Evolutionary conservation across 1,284 basidiomycete genomes (phyloP), one percentile per base, ranked within the genome.

Genomic region (Chalciporus piperatoides): DNA sequence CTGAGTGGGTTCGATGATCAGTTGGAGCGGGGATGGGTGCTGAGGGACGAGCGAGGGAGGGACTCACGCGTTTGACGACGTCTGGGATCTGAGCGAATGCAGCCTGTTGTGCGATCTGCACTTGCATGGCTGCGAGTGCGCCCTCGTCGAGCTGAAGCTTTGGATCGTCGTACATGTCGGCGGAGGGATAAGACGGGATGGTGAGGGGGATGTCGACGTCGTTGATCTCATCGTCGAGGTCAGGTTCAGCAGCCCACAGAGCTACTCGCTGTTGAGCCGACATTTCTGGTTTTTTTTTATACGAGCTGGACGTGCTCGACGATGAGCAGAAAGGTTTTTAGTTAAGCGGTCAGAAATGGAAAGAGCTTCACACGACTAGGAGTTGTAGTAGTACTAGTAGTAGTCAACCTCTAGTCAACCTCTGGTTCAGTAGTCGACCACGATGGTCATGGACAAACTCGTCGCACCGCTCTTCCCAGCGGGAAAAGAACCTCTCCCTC

Each of bases 21-120:
- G 33, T 19, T 21, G 3, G 40, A 14, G n/a, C 12, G 14, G 19
- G 33, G 24, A 4, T 25, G 24, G 24, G 4, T 25, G 24, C 1
- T 19, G 30, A 23, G 21, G 21, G 21, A 21, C n/a, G 2, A 15
- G 32, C 33, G 2, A 30, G 23, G 17, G n/a, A 11, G 12, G 9
- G 1, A 76, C 84, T 64, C 56, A 88, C 88, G 49, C 81, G 80
- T 69, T 90, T 91, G 38, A 91, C 88, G 25, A 82, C 80, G 64
- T 91, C 89, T 3, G 89, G 88, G 46, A 91, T 84, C 60, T 84
- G 81, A 0, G 86, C 72, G 65, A 90, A 83, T 0, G 85, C 86
- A 2, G 82, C 80, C 55, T 90, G 87, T 55, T 90, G 88, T 0
- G 78, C 84, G 73, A 90, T 84, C 67, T 89, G 86, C 51, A 88